Evolutionary conservation across 768 basidiomycete species (phyloP), one percentile per base, ranked within the genome.

Genomic region (Galerina sulciceps): DNA sequence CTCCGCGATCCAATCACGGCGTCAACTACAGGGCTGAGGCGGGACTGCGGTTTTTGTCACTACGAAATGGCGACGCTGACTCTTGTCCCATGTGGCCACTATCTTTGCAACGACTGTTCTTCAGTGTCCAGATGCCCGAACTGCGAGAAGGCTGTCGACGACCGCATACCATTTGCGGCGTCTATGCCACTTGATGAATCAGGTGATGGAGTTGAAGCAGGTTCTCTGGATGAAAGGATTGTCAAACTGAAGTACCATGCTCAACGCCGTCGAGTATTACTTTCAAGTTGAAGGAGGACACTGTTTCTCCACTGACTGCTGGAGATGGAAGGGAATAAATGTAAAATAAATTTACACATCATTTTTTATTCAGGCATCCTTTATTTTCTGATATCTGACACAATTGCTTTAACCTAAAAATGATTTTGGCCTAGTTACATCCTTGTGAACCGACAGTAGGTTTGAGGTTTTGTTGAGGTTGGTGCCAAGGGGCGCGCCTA

Each of bases 101-200:
- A 4, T 20, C 43, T 59, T 43, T 63, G 62, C 44, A 50, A 63
- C 43, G 58, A 59, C 38, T 63, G 62, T 47, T 52, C 46, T 8
- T 44, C 35, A 14, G 41, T 38, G 8, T 17, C 45, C 1, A n/a
- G 20, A 15, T 63, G 61, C 45, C 58, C 53, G 13, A 23, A 40
- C 15, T 63, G 61, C 42, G 13, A 43, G 18, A 31, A 14, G n/a
- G 10, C 8, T 10, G 51, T 64, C 6, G 31, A 20, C 10, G 43
- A 10, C 3, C 53, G 57, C 6, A 31, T 45, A 36, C 23, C 38
- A 31, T 47, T 62, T 38, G 58, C 60, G 8, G 58, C 63, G 3
- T 50, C 45, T 1, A 61, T 57, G 63, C 15, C 53, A 31, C 17
- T 51, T 36, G 31, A 53, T 37, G 58, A 50, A 13, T 6, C n/a